Evolutionary conservation across 2,329 filamentous ascomycete genomes (phyloP), one percentile per base, ranked within the genome.

Genomic region (Apiospora saccharicola): DNA sequence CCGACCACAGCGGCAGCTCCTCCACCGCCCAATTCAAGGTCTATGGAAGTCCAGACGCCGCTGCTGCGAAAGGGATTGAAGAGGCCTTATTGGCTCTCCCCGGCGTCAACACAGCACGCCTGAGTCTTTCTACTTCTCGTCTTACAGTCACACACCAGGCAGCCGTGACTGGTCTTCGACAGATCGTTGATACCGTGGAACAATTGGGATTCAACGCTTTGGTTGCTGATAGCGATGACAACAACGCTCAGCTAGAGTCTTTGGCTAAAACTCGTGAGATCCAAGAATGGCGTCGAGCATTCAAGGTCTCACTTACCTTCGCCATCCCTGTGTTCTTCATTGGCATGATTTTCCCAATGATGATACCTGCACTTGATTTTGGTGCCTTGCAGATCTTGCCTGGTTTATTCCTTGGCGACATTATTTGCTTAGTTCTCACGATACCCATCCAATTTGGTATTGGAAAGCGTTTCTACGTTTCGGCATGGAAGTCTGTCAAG

Each of bases 231-330:
- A 93, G 91, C 70, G 94, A 98, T 78, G 96, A 99, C 83, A 98
- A 97, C 81, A 97, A 97, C 79, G 96, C 96, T 0, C 96, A 99
- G 80, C 89, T 99, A 2, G 95, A 98, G 81, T 98, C 96, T 1
- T 88, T 99, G 2, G 93, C 96, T 12, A 99, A 99, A 84, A 98
- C 96, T 0, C 94, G 94, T 77, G 96, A 99, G 82, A 98, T 99
- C 74, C 93, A 93, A 75, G 95, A 98, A 82, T 99, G 96, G 96
- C 91, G 90, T 74, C 89, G 87, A 43, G 94, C 95, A 0, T 97
- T 98, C 82, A 87, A 89, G 74, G 87, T 92, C 10, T 98, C 95
- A 0, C 78, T 94, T 3, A 86, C 88, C 4, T 98, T 98, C 80
- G 95, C 95, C 3, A 84, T 98, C 10, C 96, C 96, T 0, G 96